These are phyloP conservation scores for Aspergillus ostianus DNA, from an alignment of 495 filamentous ascomycete species.

Conservation along the genomic window DNA sequence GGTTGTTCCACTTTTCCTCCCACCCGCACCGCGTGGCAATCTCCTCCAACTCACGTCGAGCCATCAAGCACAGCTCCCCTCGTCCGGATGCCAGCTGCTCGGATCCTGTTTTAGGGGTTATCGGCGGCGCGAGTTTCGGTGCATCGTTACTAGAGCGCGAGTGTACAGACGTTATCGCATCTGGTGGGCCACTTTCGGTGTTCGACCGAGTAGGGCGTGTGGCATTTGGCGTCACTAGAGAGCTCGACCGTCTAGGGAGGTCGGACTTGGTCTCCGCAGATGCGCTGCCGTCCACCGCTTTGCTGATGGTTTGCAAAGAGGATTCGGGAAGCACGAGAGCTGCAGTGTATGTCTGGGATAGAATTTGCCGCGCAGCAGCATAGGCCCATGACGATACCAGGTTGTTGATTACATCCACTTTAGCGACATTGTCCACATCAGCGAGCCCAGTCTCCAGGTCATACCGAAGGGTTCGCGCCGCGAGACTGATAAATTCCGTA, in stretches of 20 bases:
- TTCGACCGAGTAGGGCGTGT: constrained; percentile 30
- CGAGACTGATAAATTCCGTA: constrained; percentile 75
- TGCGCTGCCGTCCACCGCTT: constrained; percentile 21
- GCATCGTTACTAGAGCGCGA: constrained; percentile 28
- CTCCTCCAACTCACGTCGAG: constrained; percentile 72
- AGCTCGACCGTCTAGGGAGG: constrained; percentile 45
- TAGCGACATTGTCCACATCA: constrained; percentile 33
- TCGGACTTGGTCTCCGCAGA: constrained; percentile 46
- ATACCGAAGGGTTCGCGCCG: constrained; percentile 71
- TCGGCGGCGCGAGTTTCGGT: constrained; percentile 24
- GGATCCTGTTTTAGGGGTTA: constrained; percentile 58
- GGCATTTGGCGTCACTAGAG: constrained; percentile 29
- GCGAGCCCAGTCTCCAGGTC: constrained; percentile 56
- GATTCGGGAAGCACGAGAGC: constrained; percentile 64
- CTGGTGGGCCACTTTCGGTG: constrained; percentile 32
- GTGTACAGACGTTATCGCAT: constrained; percentile 19
- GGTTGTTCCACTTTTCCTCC: constrained; percentile 70
- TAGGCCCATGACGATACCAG: constrained; percentile 84
- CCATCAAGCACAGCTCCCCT: constrained; percentile 78
- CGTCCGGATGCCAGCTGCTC: constrained; percentile 80
- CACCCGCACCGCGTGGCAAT: constrained; percentile 72
- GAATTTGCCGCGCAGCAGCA: constrained; percentile 71
- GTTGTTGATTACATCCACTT: constrained; percentile 67
- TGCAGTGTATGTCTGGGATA: constrained; percentile 72
- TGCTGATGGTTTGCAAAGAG: constrained; percentile 37